phyloP scores from a whole-genome alignment of 352 stramenopile species.

The Thalassiosira mediterranea region DNA sequence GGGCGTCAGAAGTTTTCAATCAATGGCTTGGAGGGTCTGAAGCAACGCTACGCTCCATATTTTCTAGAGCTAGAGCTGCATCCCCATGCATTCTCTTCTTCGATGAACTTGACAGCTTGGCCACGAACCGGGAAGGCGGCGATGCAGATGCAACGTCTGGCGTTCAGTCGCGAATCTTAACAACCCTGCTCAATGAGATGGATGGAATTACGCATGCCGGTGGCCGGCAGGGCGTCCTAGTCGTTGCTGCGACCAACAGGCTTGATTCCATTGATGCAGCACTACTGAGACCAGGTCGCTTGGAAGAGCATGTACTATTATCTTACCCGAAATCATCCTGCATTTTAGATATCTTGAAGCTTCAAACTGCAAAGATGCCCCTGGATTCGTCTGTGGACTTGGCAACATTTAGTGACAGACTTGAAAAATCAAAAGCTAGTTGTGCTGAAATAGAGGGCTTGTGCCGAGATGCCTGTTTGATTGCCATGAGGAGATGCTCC shows the following conservation, averaged over 20 bases:
- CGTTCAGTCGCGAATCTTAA: slow-evolving; percentile 77
- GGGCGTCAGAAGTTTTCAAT: slow-evolving; percentile 77
- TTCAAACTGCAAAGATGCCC: slow-evolving; percentile 56
- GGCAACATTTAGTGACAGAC: slow-evolving; percentile 16
- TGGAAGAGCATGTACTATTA: slow-evolving; percentile 79
- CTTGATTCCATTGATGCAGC: slow-evolving; percentile 75
- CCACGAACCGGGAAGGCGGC: slow-evolving; percentile 65
- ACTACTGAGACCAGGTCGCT: slow-evolving; percentile 72
- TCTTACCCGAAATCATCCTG: slow-evolving; percentile 48
- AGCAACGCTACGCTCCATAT: slow-evolving; percentile 74
- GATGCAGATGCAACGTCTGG: slow-evolving; percentile 60
- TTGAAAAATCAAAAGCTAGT: slow-evolving; percentile 30
- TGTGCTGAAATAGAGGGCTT: slow-evolving; percentile 54
- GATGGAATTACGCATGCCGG: slow-evolving; percentile 73
- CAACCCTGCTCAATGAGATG: slow-evolving; percentile 83
- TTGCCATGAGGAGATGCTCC: slow-evolving; percentile 53
- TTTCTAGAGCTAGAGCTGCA: slow-evolving; percentile 68
- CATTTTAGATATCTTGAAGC: slow-evolving; percentile 63
- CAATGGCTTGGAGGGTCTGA: slow-evolving; percentile 82
- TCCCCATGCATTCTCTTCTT: slow-evolving; percentile 98
- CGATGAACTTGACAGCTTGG: slow-evolving; percentile 99
- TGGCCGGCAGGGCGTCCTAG: slow-evolving; percentile 62
- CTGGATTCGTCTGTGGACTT: slow-evolving; percentile 33
- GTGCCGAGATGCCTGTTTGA: slow-evolving; percentile 49
- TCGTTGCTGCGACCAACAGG: slow-evolving; percentile 80